phyloP scores from a whole-genome alignment of 371 early-diverging fungal species.

The Sanchytrium tribonematis region DNA sequence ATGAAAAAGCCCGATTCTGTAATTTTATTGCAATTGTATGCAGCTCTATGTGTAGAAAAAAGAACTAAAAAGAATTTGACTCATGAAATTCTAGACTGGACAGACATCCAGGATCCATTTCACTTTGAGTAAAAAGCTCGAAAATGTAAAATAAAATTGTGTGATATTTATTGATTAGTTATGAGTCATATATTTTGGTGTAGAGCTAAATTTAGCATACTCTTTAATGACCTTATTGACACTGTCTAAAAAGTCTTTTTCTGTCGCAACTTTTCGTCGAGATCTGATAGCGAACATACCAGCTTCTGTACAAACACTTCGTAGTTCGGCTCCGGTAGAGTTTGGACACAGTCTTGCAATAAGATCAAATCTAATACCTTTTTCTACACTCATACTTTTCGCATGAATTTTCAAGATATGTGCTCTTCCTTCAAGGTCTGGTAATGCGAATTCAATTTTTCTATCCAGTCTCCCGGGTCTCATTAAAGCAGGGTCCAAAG shows the following conservation, averaged over 20 bases:
- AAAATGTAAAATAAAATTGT: too few relatives aligned
- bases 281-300: constrained; percentile 99
- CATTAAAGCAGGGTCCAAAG: constrained; percentile 93
- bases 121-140: too few relatives aligned
- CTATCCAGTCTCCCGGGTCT: constrained; percentile 98
- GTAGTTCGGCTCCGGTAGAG: constrained; percentile 83
- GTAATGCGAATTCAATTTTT: constrained; percentile 96
- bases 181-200: constrained; percentile 46
- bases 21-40: too few relatives aligned
- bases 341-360: constrained; percentile 97
- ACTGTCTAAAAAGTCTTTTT: constrained; percentile 97
- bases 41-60: too few relatives aligned
- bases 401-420: constrained; percentile 98
- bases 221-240: constrained; percentile 98
- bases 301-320: constrained; percentile 98
- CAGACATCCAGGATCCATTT: too few relatives aligned
- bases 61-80: too few relatives aligned
- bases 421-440: constrained; percentile 66
- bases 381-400: constrained; percentile 79
- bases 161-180: constrained; percentile 18
- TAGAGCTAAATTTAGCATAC: constrained; percentile 87
- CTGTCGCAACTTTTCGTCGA: constrained; percentile 94
- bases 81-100: too few relatives aligned
- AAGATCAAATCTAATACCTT: constrained; percentile 91
- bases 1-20: too few relatives aligned